phyloP scores from a whole-genome alignment of 2,329 filamentous ascomycete species.

The Hyphodiscus sp. region DNA sequence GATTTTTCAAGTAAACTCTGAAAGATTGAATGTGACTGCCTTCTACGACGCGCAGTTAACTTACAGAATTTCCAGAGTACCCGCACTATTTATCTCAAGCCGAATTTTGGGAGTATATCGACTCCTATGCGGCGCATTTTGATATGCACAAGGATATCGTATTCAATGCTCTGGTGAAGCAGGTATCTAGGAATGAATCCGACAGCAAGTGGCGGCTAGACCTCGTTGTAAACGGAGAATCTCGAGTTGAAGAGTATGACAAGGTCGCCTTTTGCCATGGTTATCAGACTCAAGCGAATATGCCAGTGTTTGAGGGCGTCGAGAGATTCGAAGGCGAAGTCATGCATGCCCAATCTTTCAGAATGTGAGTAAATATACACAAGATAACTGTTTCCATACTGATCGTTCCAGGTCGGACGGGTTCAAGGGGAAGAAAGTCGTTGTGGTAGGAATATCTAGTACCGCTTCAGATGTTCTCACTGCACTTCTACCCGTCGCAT shows the following conservation, averaged over 20 bases:
- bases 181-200: constrained; percentile 5
- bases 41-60: too few species aligned
- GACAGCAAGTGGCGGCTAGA: constrained; percentile 6
- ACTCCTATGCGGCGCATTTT: constrained; percentile 4
- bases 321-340: constrained; percentile 5
- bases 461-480: constrained; percentile 34
- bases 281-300: constrained; percentile 2
- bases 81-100: too few species aligned
- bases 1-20: too few species aligned
- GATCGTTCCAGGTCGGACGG: constrained; percentile 28
- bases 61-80: too few species aligned
- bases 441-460: constrained; percentile 39
- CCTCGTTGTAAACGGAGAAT: background rate
- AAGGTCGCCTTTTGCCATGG: constrained; percentile 8
- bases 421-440: constrained; percentile 36
- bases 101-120: too few species aligned
- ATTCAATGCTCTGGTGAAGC: constrained; percentile 4
- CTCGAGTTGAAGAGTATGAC: constrained; percentile 1
- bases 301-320: constrained; percentile 3
- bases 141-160: constrained; percentile 9
- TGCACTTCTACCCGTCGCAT: constrained; percentile 30
- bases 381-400: too few species aligned
- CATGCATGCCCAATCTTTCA: constrained; percentile 6
- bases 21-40: too few species aligned
- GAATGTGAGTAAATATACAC: too few species aligned